These are phyloP conservation scores for Colletotrichum cereale DNA, from an alignment of 2,329 filamentous ascomycete species.

Conservation along the genomic window DNA sequence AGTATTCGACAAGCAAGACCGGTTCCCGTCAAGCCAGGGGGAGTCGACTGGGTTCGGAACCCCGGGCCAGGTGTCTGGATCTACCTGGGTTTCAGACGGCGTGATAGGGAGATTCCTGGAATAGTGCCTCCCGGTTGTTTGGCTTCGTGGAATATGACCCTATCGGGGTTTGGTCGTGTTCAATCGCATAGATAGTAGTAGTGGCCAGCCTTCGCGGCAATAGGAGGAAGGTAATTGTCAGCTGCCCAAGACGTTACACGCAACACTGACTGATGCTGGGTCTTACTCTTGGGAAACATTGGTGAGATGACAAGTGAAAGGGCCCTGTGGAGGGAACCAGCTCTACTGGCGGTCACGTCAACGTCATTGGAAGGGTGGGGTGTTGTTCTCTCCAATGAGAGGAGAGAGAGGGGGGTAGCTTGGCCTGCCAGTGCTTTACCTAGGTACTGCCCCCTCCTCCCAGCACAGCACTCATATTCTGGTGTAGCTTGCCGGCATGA, in stretches of 20 bases:
- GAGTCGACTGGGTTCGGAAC: neutral
- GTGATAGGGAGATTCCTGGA: neutral
- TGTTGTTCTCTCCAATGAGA: slow-evolving; percentile 24
- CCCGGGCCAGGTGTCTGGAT: neutral
- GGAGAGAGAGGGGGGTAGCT: neutral
- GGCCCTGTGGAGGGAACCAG: neutral
- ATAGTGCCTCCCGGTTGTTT: neutral
- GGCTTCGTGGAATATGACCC: neutral
- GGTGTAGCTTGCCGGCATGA: slow-evolving; percentile 18
- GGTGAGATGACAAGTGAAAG: slow-evolving; percentile 17
- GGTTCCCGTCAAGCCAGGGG: no score
- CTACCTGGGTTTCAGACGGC: slow-evolving; percentile 2
- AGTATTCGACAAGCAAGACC: neutral
- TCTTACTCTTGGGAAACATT: neutral
- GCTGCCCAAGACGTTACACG: neutral
- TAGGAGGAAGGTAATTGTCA: neutral
- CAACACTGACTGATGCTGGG: neutral
- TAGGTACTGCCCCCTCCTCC: neutral
- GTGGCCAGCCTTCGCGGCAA: neutral
- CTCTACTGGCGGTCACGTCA: slow-evolving; percentile 34
- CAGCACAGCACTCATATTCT: neutral
- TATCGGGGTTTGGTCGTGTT: neutral
- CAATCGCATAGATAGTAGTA: neutral
- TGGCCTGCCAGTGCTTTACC: neutral
- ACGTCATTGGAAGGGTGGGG: slow-evolving; percentile 38